Percentiles rank a stretch among this genome's conserved stretches.
Evolutionary conservation across 1,284 basidiomycete genomes (phyloP).

Genomic region (Sphaerobolus stellatus): DNA sequence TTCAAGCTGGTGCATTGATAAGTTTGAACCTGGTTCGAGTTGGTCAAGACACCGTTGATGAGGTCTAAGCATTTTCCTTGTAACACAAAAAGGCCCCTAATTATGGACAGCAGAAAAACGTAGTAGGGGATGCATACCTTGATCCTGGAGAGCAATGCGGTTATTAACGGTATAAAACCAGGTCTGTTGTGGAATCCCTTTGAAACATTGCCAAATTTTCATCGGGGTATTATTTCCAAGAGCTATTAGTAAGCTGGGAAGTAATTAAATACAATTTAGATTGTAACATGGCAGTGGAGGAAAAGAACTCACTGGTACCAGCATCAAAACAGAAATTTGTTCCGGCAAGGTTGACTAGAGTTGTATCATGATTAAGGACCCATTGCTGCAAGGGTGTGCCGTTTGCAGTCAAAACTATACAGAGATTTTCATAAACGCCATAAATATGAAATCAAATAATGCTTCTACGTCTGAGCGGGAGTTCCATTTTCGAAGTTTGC

Average conservation of each 20-base stretch:
- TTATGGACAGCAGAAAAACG: too few species aligned
- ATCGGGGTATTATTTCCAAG: background rate
- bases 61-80: background rate
- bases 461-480: background rate
- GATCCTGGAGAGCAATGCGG: background rate
- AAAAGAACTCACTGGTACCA: background rate
- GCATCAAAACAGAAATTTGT: background rate
- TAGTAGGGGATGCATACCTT: background rate
- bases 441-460: background rate
- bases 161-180: background rate
- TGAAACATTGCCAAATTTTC: slow-evolving; percentile 2
- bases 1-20: background rate
- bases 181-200: background rate
- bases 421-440: background rate
- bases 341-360: background rate
- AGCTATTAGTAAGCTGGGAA: too few species aligned
- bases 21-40: background rate
- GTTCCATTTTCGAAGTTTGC: too few species aligned
- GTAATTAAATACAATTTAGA: background rate
- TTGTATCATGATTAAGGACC: background rate
- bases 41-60: background rate
- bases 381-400: background rate
- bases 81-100: too few species aligned
- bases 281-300: background rate
- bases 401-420: background rate